Conservation (phyloP, 768 basidiomycete species). For the Symmetrospora coprosmae region DNA sequence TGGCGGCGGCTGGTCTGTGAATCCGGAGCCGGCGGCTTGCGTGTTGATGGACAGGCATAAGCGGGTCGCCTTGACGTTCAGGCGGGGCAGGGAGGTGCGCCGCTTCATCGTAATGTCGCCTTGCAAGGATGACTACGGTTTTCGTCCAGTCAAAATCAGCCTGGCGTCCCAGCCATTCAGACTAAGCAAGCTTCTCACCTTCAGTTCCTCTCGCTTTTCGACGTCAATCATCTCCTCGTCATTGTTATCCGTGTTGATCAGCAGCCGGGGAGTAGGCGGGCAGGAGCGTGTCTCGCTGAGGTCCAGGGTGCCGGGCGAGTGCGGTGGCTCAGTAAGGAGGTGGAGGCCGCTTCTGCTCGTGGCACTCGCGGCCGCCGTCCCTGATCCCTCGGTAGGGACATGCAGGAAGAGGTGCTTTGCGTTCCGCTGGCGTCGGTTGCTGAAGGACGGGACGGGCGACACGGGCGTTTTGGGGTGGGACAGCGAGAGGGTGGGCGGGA, state of each 20-base stretch:
- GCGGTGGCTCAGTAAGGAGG: constrained; percentile 12
- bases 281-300: constrained; percentile 29
- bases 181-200: neutral
- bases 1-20: constrained; percentile 1
- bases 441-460: neutral
- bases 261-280: constrained; percentile 27
- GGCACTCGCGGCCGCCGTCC: neutral
- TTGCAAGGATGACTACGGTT: constrained; percentile 10
- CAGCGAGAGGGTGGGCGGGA: too few relatives aligned
- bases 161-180: neutral
- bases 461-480: neutral
- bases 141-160: neutral
- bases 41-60: neutral
- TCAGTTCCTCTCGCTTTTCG: neutral
- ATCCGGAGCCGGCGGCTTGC: too few relatives aligned
- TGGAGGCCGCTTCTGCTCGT: constrained; percentile 6
- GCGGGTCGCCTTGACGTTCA: constrained; percentile 20
- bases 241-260: constrained; percentile 26
- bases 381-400: constrained; percentile 22
- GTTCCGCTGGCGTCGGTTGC: constrained; percentile 25
- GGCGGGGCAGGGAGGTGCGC: constrained; percentile 28
- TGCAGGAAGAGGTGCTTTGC: constrained; percentile 32
- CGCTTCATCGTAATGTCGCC: constrained; percentile 31
- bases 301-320: neutral
- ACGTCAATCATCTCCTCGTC: constrained; percentile 4